Base-by-base conservation (phyloP, 345 rosid species). In the Salix viminalis region DNA sequence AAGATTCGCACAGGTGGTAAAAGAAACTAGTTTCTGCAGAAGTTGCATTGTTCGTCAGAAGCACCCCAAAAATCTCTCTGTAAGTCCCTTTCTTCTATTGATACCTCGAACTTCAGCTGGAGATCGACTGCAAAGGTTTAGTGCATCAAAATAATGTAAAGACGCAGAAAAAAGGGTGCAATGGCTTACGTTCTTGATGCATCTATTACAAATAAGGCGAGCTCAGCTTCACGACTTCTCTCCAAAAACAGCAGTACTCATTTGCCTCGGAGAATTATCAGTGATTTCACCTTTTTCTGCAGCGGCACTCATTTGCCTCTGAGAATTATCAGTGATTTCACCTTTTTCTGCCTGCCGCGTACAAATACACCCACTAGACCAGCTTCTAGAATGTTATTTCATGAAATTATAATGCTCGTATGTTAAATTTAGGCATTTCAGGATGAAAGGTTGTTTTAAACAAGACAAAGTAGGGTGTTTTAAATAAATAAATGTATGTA, bases 11-110 rank as follows among this genome's bases (percentile, higher is more conserved):
- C 21, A 32, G 23, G 78, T 23, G 69, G 42, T 32, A 75, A 74
- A 70, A 73, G 79, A 79, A 71, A 66, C 62, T 46, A 79, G 79
- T 50, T 74, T 86, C 56, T 30, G 73, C 70, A 73, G 67, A 79
- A 41, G 42, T 58, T 58, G 82, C 88, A 89, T 86, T 71, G 15
- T 39, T 83, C 50, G 78, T 65, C 70, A 39, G 42, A 14, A 12
- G 13, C 19, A 13, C 26, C 0, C 14, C 16, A 21, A 62, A 34
- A 18, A 2, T n/a, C 6, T 9, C 11, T 21, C 34, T 42, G 24
- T 2, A 18, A 28, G 19, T 52, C 42, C 6, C 8, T 19, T 24
- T 23, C 8, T 48, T 28, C 12, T 19, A 7, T 66, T 73, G 72
- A 26, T 24, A 26, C 64, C 76, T 56, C 42, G 76, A 70, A 41